phyloP scores from a whole-genome alignment of 495 filamentous ascomycete species.

The Talaromyces proteolyticus region DNA sequence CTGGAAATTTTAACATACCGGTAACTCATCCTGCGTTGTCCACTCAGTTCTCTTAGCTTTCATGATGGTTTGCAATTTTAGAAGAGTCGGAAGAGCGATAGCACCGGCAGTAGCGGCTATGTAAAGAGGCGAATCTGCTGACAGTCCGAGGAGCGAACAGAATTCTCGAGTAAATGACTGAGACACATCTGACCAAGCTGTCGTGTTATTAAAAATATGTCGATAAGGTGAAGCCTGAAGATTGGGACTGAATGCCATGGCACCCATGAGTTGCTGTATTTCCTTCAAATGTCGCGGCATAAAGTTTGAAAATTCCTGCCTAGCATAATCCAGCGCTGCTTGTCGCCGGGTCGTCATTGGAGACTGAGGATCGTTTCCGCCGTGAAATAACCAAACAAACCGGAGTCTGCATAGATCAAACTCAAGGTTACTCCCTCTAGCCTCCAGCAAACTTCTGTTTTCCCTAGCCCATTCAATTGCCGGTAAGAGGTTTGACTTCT shows the following conservation, averaged over 20 bases:
- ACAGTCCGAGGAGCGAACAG: slow-evolving; percentile 83
- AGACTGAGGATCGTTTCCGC: slow-evolving; percentile 21
- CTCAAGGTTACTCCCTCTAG: slow-evolving; percentile 84
- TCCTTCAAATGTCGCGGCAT: slow-evolving; percentile 64
- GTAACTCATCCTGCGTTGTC: slow-evolving; percentile 85
- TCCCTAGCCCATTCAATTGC: slow-evolving; percentile 82
- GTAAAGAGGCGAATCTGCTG: slow-evolving; percentile 84
- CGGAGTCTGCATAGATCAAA: slow-evolving; percentile 87
- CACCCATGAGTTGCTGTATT: slow-evolving; percentile 67
- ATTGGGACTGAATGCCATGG: slow-evolving; percentile 71
- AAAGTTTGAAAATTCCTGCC: slow-evolving; percentile 59
- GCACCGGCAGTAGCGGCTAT: slow-evolving; percentile 86
- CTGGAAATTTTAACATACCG: slow-evolving; percentile 39
- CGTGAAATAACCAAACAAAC: slow-evolving; percentile 75
- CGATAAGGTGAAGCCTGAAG: slow-evolving; percentile 66
- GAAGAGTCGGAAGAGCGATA: slow-evolving; percentile 77
- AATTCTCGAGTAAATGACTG: slow-evolving; percentile 88
- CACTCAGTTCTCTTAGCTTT: slow-evolving; percentile 86
- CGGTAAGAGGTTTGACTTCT: slow-evolving; percentile 62
- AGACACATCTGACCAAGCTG: slow-evolving; percentile 74
- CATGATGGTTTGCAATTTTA: slow-evolving; percentile 79
- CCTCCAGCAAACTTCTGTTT: slow-evolving; percentile 65
- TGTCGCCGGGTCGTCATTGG: slow-evolving; percentile 31
- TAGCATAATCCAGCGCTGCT: slow-evolving; percentile 68
- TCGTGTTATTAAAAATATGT: slow-evolving; percentile 63